Percentiles rank a stretch among this genome's conserved stretches.
Evolutionary conservation across 1,284 basidiomycete species (phyloP).

Genomic region (Rhodotorula sp.): DNA sequence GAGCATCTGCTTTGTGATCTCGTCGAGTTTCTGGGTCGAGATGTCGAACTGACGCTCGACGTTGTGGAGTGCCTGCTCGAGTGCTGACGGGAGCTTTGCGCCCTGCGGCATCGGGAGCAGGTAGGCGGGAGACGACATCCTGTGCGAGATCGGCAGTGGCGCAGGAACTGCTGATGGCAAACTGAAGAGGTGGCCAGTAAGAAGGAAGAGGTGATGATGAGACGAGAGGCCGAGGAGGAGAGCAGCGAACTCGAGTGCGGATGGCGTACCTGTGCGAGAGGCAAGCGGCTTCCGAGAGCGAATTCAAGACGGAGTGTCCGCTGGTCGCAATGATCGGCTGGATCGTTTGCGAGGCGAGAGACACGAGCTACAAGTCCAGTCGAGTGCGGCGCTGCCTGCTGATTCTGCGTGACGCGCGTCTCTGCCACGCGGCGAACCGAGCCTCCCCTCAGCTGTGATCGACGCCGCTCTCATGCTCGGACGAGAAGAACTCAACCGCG

Average conservation of each 20-base stretch:
- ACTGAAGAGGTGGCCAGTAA: too few relatives aligned
- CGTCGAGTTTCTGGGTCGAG: constrained; percentile 59
- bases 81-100: constrained; percentile 10
- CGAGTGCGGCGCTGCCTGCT: too few relatives aligned
- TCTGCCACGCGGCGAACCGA: too few relatives aligned
- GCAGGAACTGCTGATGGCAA: neutral
- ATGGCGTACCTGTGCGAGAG: too few relatives aligned
- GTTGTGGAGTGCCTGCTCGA: constrained; percentile 50
- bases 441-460: too few relatives aligned
- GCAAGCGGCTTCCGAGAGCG: neutral
- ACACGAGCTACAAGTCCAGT: too few relatives aligned
- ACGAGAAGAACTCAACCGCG: too few relatives aligned
- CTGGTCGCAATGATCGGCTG: neutral
- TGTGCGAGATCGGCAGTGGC: neutral
- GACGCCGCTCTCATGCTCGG: too few relatives aligned
- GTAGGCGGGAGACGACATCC: constrained; percentile 31
- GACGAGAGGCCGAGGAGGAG: neutral
- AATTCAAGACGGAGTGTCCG: too few relatives aligned
- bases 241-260: too few relatives aligned
- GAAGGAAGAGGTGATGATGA: too few relatives aligned
- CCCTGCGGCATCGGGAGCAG: constrained; percentile 19
- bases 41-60: constrained; percentile 71
- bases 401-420: too few relatives aligned
- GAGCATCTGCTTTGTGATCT: constrained; percentile 74
- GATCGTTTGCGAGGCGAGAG: neutral